Evolutionary conservation across 2,329 filamentous ascomycete species (phyloP), one percentile per base, ranked within the genome.

Genomic region (Nemania abortiva): DNA sequence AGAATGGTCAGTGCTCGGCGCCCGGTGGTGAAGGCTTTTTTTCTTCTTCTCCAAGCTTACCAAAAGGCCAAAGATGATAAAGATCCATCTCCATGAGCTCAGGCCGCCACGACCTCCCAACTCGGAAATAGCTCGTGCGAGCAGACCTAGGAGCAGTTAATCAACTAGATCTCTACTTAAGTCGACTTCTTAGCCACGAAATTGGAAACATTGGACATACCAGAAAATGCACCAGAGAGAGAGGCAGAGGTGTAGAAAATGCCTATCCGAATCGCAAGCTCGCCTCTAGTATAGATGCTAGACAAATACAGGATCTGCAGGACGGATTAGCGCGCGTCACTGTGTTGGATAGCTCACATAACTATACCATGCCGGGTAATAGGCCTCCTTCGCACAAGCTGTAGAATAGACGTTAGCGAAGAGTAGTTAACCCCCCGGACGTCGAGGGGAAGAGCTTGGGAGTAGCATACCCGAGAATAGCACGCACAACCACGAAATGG

Each of bases 191-290:
- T n/a, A 9, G 29, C 15, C 2, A 24, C 6, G 24, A 7, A 39
- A 31, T 15, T 18, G 27, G 7, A 42, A 20, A 49, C 13, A 55
- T 11, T 18, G 27, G 18, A 70, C 76, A 45, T 74, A 80, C 86
- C 89, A 31, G 88, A 88, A 75, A 91, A 91, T 0, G 89, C 89
- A 1, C 89, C 89, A 0, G 88, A 90, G 5, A 92, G 79, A 0
- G 89, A 90, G 0, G 89, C 89, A 1, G 89, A 88, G 0, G 89
- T 91, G 76, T 91, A 92, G 74, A 92, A 91, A 6, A 92, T 81
- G 34, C 89, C 90, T 58, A 92, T 90, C 4, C 90, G 83, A 45
- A 91, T 77, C 0, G 88, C 88, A 70, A 91, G 81, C 71, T 91
- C 88, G 1, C 84, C 82, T 22, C 89, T 82, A 20, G 84, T 86